phyloP scores from a whole-genome alignment of 1,284 basidiomycete species.

The Anthracocystis walkeri region DNA sequence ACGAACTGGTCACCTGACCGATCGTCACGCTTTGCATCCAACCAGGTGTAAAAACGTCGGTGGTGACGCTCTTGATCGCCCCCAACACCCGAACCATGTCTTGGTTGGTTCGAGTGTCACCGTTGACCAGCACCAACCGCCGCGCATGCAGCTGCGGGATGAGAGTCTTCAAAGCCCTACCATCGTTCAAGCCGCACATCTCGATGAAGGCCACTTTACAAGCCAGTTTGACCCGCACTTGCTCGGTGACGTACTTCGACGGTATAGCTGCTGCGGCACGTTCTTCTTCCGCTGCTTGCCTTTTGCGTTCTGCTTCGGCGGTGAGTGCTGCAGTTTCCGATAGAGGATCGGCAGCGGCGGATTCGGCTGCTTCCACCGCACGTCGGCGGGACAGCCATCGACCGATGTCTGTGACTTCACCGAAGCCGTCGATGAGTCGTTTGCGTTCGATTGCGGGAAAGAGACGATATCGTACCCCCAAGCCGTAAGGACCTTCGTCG shows the following conservation, averaged over 20 bases:
- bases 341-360: constrained; percentile 16
- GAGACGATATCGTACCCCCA: constrained; percentile 88
- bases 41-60: constrained; percentile 85
- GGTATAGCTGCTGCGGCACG: constrained; percentile 77
- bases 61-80: constrained; percentile 76
- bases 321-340: constrained; percentile 13
- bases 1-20: constrained; percentile 94
- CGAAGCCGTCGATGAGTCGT: constrained; percentile 91
- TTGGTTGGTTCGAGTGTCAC: constrained; percentile 36
- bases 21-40: constrained; percentile 83
- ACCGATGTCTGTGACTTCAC: constrained; percentile 87
- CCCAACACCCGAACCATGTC: constrained; percentile 40
- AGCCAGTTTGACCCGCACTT: constrained; percentile 80
- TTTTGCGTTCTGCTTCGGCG: constrained; percentile 76
- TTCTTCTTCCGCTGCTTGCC: constrained; percentile 63
- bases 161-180: constrained; percentile 94
- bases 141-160: constrained; percentile 95
- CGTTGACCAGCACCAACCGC: constrained; percentile 65
- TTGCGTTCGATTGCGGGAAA: constrained; percentile 96
- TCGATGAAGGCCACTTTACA: constrained; percentile 91
- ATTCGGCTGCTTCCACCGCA: constrained; percentile 53
- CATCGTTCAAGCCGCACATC: constrained; percentile 95
- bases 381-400: constrained; percentile 72
- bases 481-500: constrained; percentile 71
- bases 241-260: constrained; percentile 86